Evolutionary conservation across 73 alveolate genomes (phyloP).

Genomic region (Paramecium tetraurelia): DNA sequence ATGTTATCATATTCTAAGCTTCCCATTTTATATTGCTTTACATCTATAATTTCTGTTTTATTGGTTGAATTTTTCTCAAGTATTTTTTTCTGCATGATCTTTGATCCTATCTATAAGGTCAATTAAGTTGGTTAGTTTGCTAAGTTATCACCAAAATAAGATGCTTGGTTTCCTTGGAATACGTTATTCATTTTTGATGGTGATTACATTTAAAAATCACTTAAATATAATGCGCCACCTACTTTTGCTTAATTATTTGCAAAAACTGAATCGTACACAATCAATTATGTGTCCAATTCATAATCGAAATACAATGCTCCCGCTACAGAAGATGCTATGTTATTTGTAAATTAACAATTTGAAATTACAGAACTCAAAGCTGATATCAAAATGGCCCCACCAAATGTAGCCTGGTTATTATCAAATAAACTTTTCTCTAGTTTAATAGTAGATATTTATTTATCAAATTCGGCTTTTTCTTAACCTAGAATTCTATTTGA

Average conservation of each 20-base stretch:
- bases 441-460: neutral
- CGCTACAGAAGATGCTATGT: neutral
- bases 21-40: neutral
- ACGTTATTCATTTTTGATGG: neutral
- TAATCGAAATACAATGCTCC: neutral
- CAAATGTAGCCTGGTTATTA: neutral
- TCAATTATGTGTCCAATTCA: neutral
- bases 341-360: neutral
- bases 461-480: neutral
- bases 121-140: neutral
- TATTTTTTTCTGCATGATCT: neutral
- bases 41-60: neutral
- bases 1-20: neutral
- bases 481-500: neutral
- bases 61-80: neutral
- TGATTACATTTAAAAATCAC: neutral
- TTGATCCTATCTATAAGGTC: neutral
- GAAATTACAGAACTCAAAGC: neutral
- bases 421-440: neutral
- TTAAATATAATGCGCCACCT: neutral
- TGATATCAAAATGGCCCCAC: neutral
- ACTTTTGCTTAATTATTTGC: neutral
- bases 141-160: neutral
- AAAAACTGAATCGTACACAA: neutral
- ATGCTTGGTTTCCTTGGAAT: neutral